Percentiles rank a stretch among this genome's conserved stretches.
Conservation (phyloP, 441 rosid genomes). For the Eutrema salsugineum region DNA sequence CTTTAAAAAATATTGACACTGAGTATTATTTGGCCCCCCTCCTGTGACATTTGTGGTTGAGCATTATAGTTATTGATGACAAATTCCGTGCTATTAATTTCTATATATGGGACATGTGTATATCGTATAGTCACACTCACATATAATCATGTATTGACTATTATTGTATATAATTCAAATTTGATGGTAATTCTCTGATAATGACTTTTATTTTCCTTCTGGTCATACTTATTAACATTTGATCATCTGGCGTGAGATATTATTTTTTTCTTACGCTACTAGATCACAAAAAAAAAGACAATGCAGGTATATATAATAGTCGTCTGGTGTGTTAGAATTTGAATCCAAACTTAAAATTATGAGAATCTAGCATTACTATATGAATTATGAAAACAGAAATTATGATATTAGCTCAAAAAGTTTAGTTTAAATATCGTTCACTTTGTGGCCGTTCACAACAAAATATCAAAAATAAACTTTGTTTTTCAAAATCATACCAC, state of each 20-base stretch:
- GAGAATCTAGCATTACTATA: neutral
- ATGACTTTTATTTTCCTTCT: neutral
- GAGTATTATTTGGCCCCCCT: constrained; percentile 16
- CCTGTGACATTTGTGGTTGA: constrained; percentile 30
- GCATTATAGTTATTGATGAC: constrained; percentile 26
- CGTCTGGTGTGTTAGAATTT: neutral
- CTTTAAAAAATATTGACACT: neutral
- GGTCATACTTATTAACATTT: neutral
- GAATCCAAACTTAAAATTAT: neutral
- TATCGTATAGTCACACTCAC: constrained; percentile 23
- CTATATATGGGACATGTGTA: constrained; percentile 27
- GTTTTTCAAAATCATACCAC: too few species aligned
- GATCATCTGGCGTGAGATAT: too few species aligned
- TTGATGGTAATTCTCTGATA: neutral
- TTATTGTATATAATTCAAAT: neutral
- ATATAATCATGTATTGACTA: constrained; percentile 8
- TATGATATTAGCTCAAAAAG: neutral
- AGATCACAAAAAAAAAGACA: neutral
- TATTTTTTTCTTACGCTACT: too few species aligned
- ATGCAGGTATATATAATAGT: neutral
- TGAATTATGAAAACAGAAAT: neutral
- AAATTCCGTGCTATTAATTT: constrained; percentile 25
- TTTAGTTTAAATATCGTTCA: too few species aligned
- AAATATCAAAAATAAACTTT: too few species aligned
- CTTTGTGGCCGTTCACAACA: too few species aligned